Conservation (phyloP, 495 filamentous ascomycete species). For the Neurospora africana region DNA sequence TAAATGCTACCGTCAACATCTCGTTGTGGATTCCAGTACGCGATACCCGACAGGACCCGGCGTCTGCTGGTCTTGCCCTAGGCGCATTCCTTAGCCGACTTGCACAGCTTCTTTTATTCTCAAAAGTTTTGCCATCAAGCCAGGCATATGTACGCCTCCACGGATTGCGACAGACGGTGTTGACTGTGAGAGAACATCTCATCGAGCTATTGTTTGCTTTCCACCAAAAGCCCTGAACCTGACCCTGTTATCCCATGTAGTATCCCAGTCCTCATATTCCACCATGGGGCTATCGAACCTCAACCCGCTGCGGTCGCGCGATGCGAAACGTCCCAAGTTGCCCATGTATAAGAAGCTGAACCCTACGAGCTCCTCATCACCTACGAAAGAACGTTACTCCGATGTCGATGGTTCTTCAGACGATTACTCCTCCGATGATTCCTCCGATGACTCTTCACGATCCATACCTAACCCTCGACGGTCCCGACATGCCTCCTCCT, state of each 20-base stretch:
- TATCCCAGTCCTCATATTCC: neutral
- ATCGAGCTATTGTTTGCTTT: neutral
- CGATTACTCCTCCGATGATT: constrained; percentile 31
- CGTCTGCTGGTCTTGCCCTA: neutral
- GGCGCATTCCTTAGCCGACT: neutral
- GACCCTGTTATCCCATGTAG: neutral
- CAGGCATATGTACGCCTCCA: neutral
- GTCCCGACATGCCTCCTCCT: constrained; percentile 42
- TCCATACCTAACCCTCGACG: constrained; percentile 30
- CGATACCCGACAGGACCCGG: neutral
- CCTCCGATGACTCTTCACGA: constrained; percentile 26
- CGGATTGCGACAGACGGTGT: neutral
- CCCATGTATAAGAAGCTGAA: constrained; percentile 32
- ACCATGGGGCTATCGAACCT: constrained; percentile 20
- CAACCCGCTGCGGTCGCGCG: constrained; percentile 25
- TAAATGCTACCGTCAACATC: neutral
- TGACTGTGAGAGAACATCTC: neutral
- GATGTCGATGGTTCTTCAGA: constrained; percentile 33
- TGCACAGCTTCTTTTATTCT: neutral
- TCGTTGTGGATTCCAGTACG: neutral
- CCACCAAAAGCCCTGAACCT: neutral
- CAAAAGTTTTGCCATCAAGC: neutral
- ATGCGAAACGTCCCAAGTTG: constrained; percentile 25
- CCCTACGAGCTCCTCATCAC: constrained; percentile 10
- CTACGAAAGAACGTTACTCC: constrained; percentile 33